These are phyloP conservation scores for Balansia obtecta DNA, from an alignment of 2,329 filamentous ascomycete genomes.

Conservation along the genomic window DNA sequence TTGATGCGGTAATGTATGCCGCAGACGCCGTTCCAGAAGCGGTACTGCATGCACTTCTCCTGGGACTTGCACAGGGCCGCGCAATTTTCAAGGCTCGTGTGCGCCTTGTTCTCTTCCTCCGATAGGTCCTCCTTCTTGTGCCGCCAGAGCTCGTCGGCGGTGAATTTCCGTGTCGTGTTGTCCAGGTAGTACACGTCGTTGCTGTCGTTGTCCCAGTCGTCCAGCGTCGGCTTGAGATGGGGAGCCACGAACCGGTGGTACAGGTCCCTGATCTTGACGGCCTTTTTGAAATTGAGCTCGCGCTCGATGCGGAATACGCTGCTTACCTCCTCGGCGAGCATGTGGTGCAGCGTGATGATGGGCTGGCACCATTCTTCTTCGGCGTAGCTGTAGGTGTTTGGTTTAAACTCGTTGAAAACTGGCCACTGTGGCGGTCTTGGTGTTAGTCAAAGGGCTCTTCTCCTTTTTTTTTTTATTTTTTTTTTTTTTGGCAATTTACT, in stretches of 20 bases:
- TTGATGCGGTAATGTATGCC: conserved; percentile 21
- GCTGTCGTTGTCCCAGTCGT: conserved; percentile 42
- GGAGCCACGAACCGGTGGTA: conserved; percentile 32
- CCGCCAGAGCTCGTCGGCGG: conserved; percentile 7
- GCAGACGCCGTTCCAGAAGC: conserved; percentile 26
- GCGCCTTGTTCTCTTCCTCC: conserved; percentile 26
- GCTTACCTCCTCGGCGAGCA: conserved; percentile 36
- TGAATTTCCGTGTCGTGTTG: conserved; percentile 20
- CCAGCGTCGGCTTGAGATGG: conserved; percentile 23
- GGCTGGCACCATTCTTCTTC: conserved; percentile 40
- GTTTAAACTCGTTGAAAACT: conserved; percentile 43
- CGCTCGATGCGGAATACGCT: conserved; percentile 36
- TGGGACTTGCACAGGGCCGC: conserved; percentile 27
- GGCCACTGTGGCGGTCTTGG: conserved; percentile 27
- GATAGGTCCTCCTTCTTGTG: conserved; percentile 22
- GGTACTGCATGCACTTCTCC: conserved; percentile 27
- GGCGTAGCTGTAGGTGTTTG: conserved; percentile 32
- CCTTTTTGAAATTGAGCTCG: conserved; percentile 15
- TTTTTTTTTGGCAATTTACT: no score
- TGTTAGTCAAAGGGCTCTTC: neutral
- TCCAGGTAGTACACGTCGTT: conserved; percentile 29
- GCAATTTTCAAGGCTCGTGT: conserved; percentile 29
- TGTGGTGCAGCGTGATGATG: conserved; percentile 42
- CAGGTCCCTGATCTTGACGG: conserved; percentile 30
- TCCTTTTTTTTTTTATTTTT: no score